These are phyloP conservation scores for Nepenthes mirabilis DNA, from an alignment of 148 eudicot species.

Conservation along the genomic window DNA sequence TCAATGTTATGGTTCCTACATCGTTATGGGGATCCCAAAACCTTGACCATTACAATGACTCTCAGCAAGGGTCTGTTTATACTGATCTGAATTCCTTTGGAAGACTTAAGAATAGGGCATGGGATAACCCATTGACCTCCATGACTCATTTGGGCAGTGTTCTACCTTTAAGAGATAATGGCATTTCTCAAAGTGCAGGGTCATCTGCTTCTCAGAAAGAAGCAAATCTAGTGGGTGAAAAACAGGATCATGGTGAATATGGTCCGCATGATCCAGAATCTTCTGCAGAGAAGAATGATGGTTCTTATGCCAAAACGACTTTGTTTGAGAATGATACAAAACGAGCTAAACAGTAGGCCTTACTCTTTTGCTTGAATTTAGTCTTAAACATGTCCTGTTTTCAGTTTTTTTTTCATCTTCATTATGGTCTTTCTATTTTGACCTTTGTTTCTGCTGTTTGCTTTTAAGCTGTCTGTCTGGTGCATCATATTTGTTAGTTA, in stretches of 20 bases:
- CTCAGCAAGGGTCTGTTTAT: constrained; percentile 28
- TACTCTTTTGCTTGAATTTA: background rate
- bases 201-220: constrained; percentile 24
- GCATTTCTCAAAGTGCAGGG: constrained; percentile 27
- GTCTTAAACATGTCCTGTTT: no score
- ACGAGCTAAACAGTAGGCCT: constrained; percentile 87
- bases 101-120: constrained; percentile 36
- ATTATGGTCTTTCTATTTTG: background rate
- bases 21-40: constrained; percentile 40
- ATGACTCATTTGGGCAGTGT: constrained; percentile 24
- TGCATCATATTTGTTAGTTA: no score
- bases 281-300: constrained; percentile 47
- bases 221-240: constrained; percentile 36
- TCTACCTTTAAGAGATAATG: constrained; percentile 38
- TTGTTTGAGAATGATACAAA: constrained; percentile 72
- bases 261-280: constrained; percentile 44
- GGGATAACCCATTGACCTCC: constrained; percentile 32
- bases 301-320: constrained; percentile 29
- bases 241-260: constrained; percentile 38
- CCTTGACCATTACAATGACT: constrained; percentile 40
- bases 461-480: background rate
- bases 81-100: constrained; percentile 25
- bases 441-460: background rate
- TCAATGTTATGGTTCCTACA: constrained; percentile 26
- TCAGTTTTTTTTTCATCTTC: no score